Percentiles rank a stretch among this genome's conserved stretches.
These are phyloP conservation scores for Astrephomene gubernaculifera DNA, from an alignment of 139 green algal genomes.

Conservation along the genomic window DNA sequence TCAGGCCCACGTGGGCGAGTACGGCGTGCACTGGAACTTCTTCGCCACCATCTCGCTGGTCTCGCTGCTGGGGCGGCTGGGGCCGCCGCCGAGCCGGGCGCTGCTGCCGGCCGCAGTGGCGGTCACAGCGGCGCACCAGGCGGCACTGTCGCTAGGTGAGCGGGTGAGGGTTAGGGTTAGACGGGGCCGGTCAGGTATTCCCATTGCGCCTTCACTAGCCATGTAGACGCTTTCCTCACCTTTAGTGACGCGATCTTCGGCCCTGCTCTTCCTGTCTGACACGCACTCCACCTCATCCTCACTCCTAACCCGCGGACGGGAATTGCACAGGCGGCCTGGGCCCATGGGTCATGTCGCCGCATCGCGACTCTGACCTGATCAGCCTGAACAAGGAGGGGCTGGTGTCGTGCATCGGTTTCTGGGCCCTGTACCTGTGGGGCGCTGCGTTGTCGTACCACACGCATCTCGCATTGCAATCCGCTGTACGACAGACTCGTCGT, in stretches of 20 bases:
- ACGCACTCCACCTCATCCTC: too few relatives aligned
- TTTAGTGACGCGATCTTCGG: too few relatives aligned
- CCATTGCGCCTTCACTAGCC: too few relatives aligned
- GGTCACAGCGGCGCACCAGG: conserved; percentile 63
- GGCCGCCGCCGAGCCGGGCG: conserved; percentile 31
- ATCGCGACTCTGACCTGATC: conserved; percentile 53
- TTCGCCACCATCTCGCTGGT: conserved; percentile 92
- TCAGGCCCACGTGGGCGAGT: conserved; percentile 86
- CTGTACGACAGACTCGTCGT: conserved; percentile 4
- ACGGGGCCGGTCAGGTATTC: neutral
- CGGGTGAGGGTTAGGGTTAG: neutral
- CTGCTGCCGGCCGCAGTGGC: conserved; percentile 33
- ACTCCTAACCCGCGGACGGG: too few relatives aligned
- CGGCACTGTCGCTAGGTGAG: conserved; percentile 37
- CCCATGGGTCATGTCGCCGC: conserved; percentile 58
- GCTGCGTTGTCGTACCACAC: conserved; percentile 44
- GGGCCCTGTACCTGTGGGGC: conserved; percentile 73
- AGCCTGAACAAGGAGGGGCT: conserved; percentile 90
- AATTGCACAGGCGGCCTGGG: conserved; percentile 40
- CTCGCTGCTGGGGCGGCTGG: conserved; percentile 42
- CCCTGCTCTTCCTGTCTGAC: too few relatives aligned
- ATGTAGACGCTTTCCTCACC: too few relatives aligned
- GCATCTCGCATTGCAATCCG: neutral
- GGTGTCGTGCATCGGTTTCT: conserved; percentile 80
- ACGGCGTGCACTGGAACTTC: conserved; percentile 98